A percentile compares a stretch with the other conserved stretches of the same genome.
Evolutionary conservation across 352 stramenopile species (phyloP).

Genomic region (Porosira glacialis): DNA sequence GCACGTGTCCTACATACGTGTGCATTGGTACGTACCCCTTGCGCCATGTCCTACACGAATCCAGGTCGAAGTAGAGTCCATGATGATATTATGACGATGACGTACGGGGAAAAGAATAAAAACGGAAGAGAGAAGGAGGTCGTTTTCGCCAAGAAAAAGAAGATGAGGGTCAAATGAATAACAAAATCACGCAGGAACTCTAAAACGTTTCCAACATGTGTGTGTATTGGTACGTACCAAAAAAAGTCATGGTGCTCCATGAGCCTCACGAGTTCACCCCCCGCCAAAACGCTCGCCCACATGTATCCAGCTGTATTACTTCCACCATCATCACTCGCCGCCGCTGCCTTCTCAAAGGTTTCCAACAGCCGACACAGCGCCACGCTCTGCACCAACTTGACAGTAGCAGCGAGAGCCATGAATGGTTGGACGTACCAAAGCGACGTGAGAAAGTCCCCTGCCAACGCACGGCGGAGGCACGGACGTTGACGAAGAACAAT

Average conservation of each 20-base stretch:
- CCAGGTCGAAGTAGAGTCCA: too few relatives aligned
- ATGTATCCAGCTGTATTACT: slow-evolving; percentile 31
- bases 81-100: too few relatives aligned
- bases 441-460: slow-evolving; percentile 48
- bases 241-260: slow-evolving; percentile 77
- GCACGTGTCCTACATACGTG: too few relatives aligned
- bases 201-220: too few relatives aligned
- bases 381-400: slow-evolving; percentile 53
- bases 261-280: slow-evolving; percentile 51
- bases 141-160: too few relatives aligned
- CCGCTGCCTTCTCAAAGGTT: slow-evolving; percentile 44
- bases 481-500: too few relatives aligned
- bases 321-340: not conserved
- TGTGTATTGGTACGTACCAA: too few relatives aligned
- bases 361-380: slow-evolving; percentile 59
- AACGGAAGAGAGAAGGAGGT: too few relatives aligned
- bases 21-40: too few relatives aligned
- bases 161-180: too few relatives aligned
- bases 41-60: too few relatives aligned
- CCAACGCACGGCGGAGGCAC: slow-evolving; percentile 49
- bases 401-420: slow-evolving; percentile 10
- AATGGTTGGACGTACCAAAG: slow-evolving; percentile 63
- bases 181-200: slow-evolving; percentile 58
- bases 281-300: slow-evolving; percentile 49
- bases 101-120: too few relatives aligned